Conservation (phyloP, 805 yeast species). For the Ogataea minuta region DNA sequence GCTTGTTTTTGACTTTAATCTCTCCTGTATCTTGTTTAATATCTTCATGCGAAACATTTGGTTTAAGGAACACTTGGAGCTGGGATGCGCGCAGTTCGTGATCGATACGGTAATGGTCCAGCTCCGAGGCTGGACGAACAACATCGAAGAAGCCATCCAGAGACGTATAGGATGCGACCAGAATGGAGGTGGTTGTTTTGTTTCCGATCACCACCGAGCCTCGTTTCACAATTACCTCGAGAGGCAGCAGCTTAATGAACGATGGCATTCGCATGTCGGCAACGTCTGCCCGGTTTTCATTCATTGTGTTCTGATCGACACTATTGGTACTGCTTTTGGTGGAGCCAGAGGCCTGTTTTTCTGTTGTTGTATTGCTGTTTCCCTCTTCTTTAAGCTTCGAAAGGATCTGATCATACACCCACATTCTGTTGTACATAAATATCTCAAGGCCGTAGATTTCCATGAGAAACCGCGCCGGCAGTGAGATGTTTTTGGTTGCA, state of each 20-base stretch:
- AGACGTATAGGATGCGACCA: conserved; percentile 57
- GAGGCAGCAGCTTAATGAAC: conserved; percentile 51
- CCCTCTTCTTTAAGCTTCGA: conserved; percentile 24
- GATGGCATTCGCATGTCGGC: conserved; percentile 2
- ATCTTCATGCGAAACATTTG: conserved; percentile 64
- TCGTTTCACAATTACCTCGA: conserved; percentile 55
- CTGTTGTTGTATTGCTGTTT: conserved; percentile 2
- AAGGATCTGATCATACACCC: conserved; percentile 68
- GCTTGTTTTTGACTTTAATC: background rate
- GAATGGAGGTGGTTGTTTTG: conserved; percentile 66
- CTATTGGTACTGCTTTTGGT: conserved; percentile 5
- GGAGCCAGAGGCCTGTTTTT: conserved; percentile 10
- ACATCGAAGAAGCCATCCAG: conserved; percentile 61
- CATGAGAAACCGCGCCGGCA: conserved; percentile 57
- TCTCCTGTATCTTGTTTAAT: conserved; percentile 15
- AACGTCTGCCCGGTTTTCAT: conserved; percentile 3
- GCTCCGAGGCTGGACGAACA: conserved; percentile 38
- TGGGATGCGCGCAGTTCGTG: conserved; percentile 46
- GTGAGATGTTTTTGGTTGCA: conserved; percentile 39
- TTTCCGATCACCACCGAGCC: conserved; percentile 84
- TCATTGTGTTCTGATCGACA: conserved; percentile 11
- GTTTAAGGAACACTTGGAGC: conserved; percentile 60
- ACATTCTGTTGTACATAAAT: conserved; percentile 76
- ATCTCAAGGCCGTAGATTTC: conserved; percentile 76
- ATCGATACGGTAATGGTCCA: conserved; percentile 57